Conservation (phyloP, 2,329 filamentous ascomycete genomes). For the Orbilia quercus region DNA sequence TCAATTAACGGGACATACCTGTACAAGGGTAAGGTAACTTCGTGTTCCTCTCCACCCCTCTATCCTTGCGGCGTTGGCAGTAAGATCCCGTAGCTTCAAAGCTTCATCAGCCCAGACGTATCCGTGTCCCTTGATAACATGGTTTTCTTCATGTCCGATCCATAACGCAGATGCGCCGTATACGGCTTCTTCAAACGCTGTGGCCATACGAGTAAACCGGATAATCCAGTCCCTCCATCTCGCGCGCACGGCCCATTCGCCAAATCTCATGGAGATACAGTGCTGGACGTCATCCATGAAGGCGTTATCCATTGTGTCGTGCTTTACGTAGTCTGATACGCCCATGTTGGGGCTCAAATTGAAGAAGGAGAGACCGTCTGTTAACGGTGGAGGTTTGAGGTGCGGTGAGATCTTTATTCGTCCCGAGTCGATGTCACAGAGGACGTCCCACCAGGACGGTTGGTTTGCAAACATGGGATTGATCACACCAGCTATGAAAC, state of each 20-base stretch:
- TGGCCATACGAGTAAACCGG: conserved; percentile 90
- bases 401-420: conserved; percentile 93
- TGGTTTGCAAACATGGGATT: conserved; percentile 96
- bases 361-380: conserved; percentile 87
- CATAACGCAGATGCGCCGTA: conserved; percentile 92
- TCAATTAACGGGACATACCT: conserved; percentile 67
- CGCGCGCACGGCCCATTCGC: conserved; percentile 86
- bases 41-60: conserved; percentile 97
- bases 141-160: conserved; percentile 77
- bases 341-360: conserved; percentile 65
- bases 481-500: conserved; percentile 96
- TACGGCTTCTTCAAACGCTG: conserved; percentile 93
- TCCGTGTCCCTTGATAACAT: conserved; percentile 79
- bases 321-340: conserved; percentile 56
- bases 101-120: conserved; percentile 93
- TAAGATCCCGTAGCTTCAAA: conserved; percentile 83
- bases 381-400: conserved; percentile 82
- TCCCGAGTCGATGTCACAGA: conserved; percentile 91
- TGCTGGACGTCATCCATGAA: conserved; percentile 89
- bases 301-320: conserved; percentile 78
- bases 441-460: conserved; percentile 96
- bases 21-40: conserved; percentile 94
- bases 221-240: conserved; percentile 96
- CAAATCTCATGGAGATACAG: conserved; percentile 85
- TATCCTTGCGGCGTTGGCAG: conserved; percentile 89